Base-by-base conservation (phyloP, 225 moss, liverwort and hornwort species). In the Thuidium tamariscinum region DNA sequence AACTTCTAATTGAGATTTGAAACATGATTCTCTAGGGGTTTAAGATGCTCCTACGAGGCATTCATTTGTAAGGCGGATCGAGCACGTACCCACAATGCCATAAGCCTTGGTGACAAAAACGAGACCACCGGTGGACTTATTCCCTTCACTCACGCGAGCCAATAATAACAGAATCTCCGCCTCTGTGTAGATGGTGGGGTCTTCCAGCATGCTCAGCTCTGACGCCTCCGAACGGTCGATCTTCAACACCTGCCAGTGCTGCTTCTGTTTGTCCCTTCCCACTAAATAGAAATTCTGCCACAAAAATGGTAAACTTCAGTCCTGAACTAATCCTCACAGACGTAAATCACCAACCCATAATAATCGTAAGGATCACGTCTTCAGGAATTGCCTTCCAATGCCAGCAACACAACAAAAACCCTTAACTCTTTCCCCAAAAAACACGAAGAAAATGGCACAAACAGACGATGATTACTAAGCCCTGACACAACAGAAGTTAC, bases 191-290 rank as follows among this genome's bases (percentile, higher is more conserved):
- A 94, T 93, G 30, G 97, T 97, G 49, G 95, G 96, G 63, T 99
- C 98, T 89, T 99, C 98, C 89, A 92, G 91, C 86, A 97, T 89
- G 84, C 90, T 97, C 86, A 99, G 94, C 93, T 96, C 97, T 1
- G 95, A 85, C 7, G 93, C 90, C 91, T 99, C 98, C 34, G 95
- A 96, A 68, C 97, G 92, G 82, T 99, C 96, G 65, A 99, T 94
- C 87, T 99, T 99, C 84, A 99, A 90, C 88, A 99, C 97, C 90
- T 97, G 95, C 95, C 96, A 99, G 89, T 99, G 95, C 75, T 92
- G 90, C 92, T 95, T 96, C 61, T 83, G 89, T 87, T 94, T 97
- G 95, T 97, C 98, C 59, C 94, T 83, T 56, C 97, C 98, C 85
- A 99, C 96, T 30, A 99, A 37, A 77, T 93, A 96, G 76, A 95